Evolutionary conservation across 805 yeast genomes (phyloP), one percentile per base, ranked within the genome.

Genomic region (Sugiyamaella valdiviana): DNA sequence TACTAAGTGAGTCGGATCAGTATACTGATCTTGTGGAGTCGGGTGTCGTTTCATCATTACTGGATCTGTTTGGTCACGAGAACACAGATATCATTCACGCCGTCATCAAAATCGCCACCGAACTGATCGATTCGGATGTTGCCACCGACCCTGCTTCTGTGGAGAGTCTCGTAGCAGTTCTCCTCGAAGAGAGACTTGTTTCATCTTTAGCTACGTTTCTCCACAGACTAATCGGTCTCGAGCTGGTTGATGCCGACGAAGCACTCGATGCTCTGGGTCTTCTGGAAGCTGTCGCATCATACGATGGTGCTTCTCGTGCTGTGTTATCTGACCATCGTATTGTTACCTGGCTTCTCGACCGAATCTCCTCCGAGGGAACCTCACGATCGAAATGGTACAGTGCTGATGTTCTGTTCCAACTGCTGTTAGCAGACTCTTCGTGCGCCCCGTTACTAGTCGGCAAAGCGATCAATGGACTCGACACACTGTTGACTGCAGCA

Each of bases 51-150:
- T 44, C 41, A n/a, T 29, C 48, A 12, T 47, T 55, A 29, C n/a
- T 53, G 23, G 40, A 39, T 10, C 44, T 56, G 21, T 26, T 54
- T 6, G 49, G 29, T n/a, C 60, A 57, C 37, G 56, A 53, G 10
- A 56, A 57, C 37, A 17, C 44, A n/a, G 56, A 51, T 17, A 55
- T 57, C 19, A 53, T 48, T 2, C 17, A 37, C 21, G 46, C 46
- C 29, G 47, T 42, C 14, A 19, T 46, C 12, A 22, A 35, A 17
- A 39, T 56, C 23, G 15, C 51, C 10, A 14, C 36, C 17, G 57
- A 53, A 9, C 37, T 56, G 9, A 38, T 50, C 12, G 59, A 53
- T 10, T 26, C 35, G 9, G 45, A 23, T 24, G 39, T 20, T 23
- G 4, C 24, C 9, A 10, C 15, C 3, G 29, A 35, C 7, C 19